Evolutionary conservation across 2,329 filamentous ascomycete species (phyloP).

Genomic region (Aspergillus sp.): DNA sequence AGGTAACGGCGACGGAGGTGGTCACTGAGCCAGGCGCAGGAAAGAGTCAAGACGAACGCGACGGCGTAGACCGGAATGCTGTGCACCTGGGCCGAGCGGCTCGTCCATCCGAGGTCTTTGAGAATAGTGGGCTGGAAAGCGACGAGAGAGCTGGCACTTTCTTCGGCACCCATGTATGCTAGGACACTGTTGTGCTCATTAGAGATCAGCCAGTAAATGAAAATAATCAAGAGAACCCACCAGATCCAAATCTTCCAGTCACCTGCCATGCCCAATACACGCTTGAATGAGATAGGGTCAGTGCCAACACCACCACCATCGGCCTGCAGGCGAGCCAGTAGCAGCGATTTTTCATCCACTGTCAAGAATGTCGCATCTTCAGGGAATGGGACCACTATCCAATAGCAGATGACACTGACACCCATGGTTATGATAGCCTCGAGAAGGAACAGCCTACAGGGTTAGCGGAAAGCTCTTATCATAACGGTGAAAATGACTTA

Average conservation of each 20-base stretch:
- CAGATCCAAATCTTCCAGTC: conserved; percentile 20
- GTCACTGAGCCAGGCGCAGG: conserved; percentile 13
- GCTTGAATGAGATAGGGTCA: too few relatives aligned
- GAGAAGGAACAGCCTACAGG: conserved; percentile 15
- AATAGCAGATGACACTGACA: conserved; percentile 12
- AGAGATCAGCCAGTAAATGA: too few relatives aligned
- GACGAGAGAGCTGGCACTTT: conserved; percentile 15
- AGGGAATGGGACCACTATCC: conserved; percentile 16
- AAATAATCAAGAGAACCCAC: conserved; percentile 15
- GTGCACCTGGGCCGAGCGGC: conserved; percentile 31
- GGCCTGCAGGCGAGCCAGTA: conserved; percentile 13
- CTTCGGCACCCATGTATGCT: conserved; percentile 16
- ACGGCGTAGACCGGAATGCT: conserved; percentile 33
- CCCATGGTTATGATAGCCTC: conserved; percentile 15
- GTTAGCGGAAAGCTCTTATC: neutral
- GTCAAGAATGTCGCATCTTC: conserved; percentile 15
- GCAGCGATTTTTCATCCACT: conserved; percentile 11
- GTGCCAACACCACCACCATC: conserved; percentile 2
- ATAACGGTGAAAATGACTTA: neutral
- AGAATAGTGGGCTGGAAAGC: conserved; percentile 36
- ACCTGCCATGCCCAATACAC: conserved; percentile 1
- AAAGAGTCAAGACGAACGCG: conserved; percentile 27
- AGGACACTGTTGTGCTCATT: conserved; percentile 15
- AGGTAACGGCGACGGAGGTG: conserved; percentile 11
- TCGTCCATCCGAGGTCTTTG: conserved; percentile 31